Percentiles rank a stretch among this genome's conserved stretches.
Evolutionary conservation across 2,329 filamentous ascomycete species (phyloP).

Genomic region (Calonectria pseudoturangicola): DNA sequence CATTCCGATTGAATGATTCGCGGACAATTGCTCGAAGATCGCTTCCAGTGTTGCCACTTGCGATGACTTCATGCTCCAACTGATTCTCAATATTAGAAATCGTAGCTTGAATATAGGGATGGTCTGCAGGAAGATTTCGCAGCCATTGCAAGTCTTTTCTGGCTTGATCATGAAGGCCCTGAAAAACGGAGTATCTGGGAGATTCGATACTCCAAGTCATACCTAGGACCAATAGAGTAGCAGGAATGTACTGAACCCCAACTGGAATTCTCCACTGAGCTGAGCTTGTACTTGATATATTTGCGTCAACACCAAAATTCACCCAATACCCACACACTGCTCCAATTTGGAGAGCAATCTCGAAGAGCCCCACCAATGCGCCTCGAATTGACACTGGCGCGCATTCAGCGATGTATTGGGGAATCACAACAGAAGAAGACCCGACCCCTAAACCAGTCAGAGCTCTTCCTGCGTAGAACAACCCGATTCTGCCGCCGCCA

Average conservation of each 20-base stretch:
- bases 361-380: conserved; percentile 69
- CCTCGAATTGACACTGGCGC: conserved; percentile 72
- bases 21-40: conserved; percentile 27
- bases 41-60: conserved; percentile 16
- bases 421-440: conserved; percentile 70
- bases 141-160: conserved; percentile 39
- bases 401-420: conserved; percentile 75
- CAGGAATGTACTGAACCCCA: conserved; percentile 51
- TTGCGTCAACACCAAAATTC: conserved; percentile 48
- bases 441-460: conserved; percentile 71
- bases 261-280: conserved; percentile 66
- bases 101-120: conserved; percentile 37
- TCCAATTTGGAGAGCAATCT: conserved; percentile 71
- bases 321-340: conserved; percentile 69
- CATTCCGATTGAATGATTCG: conserved; percentile 36
- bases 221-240: conserved; percentile 51
- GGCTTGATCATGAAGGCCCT: conserved; percentile 37
- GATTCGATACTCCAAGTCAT: conserved; percentile 58
- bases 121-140: conserved; percentile 40
- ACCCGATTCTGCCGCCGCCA: conserved; percentile 64
- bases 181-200: conserved; percentile 54
- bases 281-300: conserved; percentile 41
- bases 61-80: conserved; percentile 40
- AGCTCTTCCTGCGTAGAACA: conserved; percentile 74
- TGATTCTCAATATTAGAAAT: conserved; percentile 43